These are phyloP conservation scores for Apiotrichum mycotoxinovorans DNA, from an alignment of 1,284 basidiomycete genomes.

Conservation along the genomic window DNA sequence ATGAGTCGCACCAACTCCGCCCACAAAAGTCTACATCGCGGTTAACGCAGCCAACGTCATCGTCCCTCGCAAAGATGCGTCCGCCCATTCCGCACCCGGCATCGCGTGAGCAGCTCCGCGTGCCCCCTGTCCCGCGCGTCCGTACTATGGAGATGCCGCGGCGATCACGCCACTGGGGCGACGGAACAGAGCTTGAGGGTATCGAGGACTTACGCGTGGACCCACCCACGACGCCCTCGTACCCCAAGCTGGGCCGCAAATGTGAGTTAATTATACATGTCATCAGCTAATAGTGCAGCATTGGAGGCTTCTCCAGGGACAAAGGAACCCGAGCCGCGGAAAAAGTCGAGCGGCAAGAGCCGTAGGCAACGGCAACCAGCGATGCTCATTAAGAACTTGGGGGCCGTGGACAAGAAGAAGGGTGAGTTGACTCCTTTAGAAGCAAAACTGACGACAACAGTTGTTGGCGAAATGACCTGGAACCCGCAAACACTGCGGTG, in stretches of 20 bases:
- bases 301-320: background rate
- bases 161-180: constrained; percentile 68
- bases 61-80: constrained; percentile 65
- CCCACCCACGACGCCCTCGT: constrained; percentile 52
- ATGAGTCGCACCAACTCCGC: background rate
- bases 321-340: constrained; percentile 40
- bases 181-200: constrained; percentile 86
- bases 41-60: constrained; percentile 76
- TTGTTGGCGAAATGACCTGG: constrained; percentile 94
- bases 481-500: constrained; percentile 82
- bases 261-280: background rate
- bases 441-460: constrained; percentile 49
- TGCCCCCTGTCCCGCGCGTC: constrained; percentile 42
- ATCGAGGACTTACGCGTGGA: constrained; percentile 88
- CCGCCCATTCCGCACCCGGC: constrained; percentile 67
- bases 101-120: constrained; percentile 48
- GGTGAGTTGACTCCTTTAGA: constrained; percentile 57
- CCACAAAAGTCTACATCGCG: constrained; percentile 46
- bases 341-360: constrained; percentile 26
- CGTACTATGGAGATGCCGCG: constrained; percentile 70
- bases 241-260: constrained; percentile 7
- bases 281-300: constrained; percentile 39
- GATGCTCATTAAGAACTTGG: constrained; percentile 74
- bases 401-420: constrained; percentile 67
- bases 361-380: constrained; percentile 62